A percentile compares a stretch with the other conserved stretches of the same genome.
Evolutionary conservation across 2,329 filamentous ascomycete genomes (phyloP).

Genomic region (Chrysosporium keratinophilum): DNA sequence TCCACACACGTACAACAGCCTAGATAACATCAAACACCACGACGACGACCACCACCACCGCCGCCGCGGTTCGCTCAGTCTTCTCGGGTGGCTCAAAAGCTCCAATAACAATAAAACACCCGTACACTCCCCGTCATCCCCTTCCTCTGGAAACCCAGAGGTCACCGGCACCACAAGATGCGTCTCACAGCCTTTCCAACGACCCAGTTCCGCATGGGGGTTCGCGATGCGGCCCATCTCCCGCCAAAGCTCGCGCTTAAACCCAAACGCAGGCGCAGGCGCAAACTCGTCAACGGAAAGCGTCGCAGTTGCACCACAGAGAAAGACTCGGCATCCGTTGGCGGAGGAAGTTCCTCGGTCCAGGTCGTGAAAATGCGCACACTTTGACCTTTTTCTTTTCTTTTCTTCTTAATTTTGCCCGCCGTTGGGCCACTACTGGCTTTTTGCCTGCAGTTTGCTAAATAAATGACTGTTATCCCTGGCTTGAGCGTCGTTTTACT

Average conservation of each 20-base stretch:
- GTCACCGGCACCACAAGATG: background rate
- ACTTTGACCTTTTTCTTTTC: background rate
- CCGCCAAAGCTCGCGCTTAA: background rate
- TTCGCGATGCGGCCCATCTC: background rate
- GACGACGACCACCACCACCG: slow-evolving; percentile 15
- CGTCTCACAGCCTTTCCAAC: background rate
- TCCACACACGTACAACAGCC: slow-evolving; percentile 11
- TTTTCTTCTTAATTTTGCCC: no score
- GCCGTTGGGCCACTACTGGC: no score
- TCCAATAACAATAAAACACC: background rate
- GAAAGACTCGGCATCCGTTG: background rate
- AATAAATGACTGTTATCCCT: no score
- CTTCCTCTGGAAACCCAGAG: background rate
- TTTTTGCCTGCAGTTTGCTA: no score
- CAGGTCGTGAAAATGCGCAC: background rate
- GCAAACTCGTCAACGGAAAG: background rate
- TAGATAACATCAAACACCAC: slow-evolving; percentile 26
- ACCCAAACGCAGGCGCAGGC: background rate
- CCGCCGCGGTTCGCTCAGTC: slow-evolving; percentile 29
- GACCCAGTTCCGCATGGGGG: background rate
- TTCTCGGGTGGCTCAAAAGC: slow-evolving; percentile 35
- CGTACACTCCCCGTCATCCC: no score
- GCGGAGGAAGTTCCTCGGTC: background rate
- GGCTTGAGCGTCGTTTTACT: no score
- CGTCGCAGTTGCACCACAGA: background rate